phyloP scores from a whole-genome alignment of 164 flowering plant species.

The Macadamia integrifolia region DNA sequence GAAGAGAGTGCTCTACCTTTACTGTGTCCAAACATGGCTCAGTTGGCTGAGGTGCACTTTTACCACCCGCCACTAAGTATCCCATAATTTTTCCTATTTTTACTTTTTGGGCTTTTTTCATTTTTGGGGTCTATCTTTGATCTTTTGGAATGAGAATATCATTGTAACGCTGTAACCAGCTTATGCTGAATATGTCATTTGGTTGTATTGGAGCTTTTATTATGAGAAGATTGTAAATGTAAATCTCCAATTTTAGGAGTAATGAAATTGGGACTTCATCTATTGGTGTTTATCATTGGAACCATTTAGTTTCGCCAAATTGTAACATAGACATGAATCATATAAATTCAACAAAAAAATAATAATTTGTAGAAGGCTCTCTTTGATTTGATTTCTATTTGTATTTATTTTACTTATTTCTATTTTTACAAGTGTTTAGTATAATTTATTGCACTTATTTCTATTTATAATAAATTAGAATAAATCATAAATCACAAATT shows the following conservation, averaged over 20 bases:
- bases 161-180: constrained; percentile 18
- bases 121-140: too few relatives aligned
- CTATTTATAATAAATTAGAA: too few relatives aligned
- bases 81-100: background rate
- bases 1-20: background rate
- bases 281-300: background rate
- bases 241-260: constrained; percentile 13
- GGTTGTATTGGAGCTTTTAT: background rate
- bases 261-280: constrained; percentile 10
- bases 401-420: too few relatives aligned
- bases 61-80: constrained; percentile 32
- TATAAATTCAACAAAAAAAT: too few relatives aligned
- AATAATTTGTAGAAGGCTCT: too few relatives aligned
- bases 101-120: background rate
- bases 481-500: too few relatives aligned
- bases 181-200: constrained; percentile 6
- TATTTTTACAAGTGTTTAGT: too few relatives aligned
- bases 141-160: background rate
- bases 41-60: constrained; percentile 34
- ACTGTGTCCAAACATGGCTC: background rate
- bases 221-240: constrained; percentile 17
- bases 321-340: too few relatives aligned
- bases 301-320: too few relatives aligned
- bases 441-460: too few relatives aligned
- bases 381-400: too few relatives aligned